phyloP scores from a whole-genome alignment of 352 stramenopile genomes.

The Phytophthora pinifolia region DNA sequence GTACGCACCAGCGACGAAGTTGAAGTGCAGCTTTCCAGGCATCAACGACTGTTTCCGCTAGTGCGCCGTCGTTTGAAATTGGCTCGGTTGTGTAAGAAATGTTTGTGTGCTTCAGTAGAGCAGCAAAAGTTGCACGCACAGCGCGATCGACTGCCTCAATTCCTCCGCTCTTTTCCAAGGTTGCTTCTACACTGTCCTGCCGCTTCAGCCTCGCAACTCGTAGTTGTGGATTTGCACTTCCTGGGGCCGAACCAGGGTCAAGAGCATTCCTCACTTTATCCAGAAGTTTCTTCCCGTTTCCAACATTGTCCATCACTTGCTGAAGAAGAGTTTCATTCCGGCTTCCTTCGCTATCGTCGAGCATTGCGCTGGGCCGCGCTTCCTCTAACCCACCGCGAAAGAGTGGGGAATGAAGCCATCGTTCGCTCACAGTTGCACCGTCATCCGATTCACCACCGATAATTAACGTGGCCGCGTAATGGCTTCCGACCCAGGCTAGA shows the following conservation, averaged over 20 bases:
- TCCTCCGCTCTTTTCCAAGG: slow-evolving; percentile 81
- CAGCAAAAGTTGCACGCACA: slow-evolving; percentile 78
- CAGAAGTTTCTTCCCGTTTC: slow-evolving; percentile 75
- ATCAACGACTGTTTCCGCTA: slow-evolving; percentile 71
- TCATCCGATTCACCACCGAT: slow-evolving; percentile 29
- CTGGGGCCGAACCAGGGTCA: slow-evolving; percentile 42
- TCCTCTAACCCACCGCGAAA: slow-evolving; percentile 61
- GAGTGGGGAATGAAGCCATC: slow-evolving; percentile 55
- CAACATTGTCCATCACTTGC: slow-evolving; percentile 76
- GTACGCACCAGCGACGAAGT: slow-evolving; percentile 73
- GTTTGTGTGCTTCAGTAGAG: slow-evolving; percentile 82
- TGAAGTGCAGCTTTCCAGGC: slow-evolving; percentile 76
- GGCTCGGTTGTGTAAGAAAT: slow-evolving; percentile 68
- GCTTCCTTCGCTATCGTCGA: slow-evolving; percentile 10
- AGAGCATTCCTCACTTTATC: slow-evolving; percentile 78
- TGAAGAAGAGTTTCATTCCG: slow-evolving; percentile 61
- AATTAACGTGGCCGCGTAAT: slow-evolving; percentile 66
- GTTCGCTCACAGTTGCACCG: slow-evolving; percentile 25
- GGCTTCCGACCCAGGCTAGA: slow-evolving; percentile 58
- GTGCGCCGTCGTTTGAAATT: slow-evolving; percentile 53
- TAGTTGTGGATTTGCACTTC: slow-evolving; percentile 61
- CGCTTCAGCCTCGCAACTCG: slow-evolving; percentile 64
- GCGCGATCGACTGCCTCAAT: slow-evolving; percentile 82
- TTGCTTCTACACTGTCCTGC: slow-evolving; percentile 83
- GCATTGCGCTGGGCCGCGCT: background rate